Evolutionary conservation across 2,329 filamentous ascomycete species (phyloP), one percentile per base, ranked within the genome.

Genomic region (Colletotrichum cordylinicola): DNA sequence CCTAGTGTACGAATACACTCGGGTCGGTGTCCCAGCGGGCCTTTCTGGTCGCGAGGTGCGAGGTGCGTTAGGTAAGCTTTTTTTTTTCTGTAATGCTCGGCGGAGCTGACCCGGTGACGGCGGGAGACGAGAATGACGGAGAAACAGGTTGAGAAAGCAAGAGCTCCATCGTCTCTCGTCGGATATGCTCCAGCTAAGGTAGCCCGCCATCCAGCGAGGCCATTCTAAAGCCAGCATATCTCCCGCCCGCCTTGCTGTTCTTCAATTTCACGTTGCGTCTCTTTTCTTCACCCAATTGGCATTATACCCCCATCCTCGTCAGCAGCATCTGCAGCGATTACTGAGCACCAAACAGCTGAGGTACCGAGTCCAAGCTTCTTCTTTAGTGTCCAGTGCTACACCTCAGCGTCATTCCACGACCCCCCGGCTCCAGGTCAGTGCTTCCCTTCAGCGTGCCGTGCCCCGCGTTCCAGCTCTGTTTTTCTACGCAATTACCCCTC

Each of bases 401-500:
- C 24, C 24, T 24, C 24, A 31, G 58, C 58, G 48, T 71, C 60
- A 66, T 68, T 29, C 37, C n/a, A 15, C 39, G 0, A 43, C 18
- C 64, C 69, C 35, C 65, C 65, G 13, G 29, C 31, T 55, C 65
- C 39, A 64, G 73, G 73, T 75, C 37, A 73, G 73, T 69, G 70
- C 69, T 67, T 67, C 39, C 27, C 27, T 33, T 61, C 66, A 64
- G 66, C 35, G 67, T 33, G 35, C 24, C 21, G 58, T 71, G 60
- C 72, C 72, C 72, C 72, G 72, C 72, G 67, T 74, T 71, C 60
- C 55, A 67, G 61, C 55, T 55, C 35, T 56, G 62, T 43, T 48
- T 52, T 61, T 66, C 48, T 60, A 58, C 73, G 62, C 74, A 64
- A 69, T 69, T 73, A 69, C 74, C 74, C 74, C 74, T 65, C 74